Evolutionary conservation across 2,329 filamentous ascomycete species (phyloP), one percentile per base, ranked within the genome.

Genomic region (Penicillium glabrum): DNA sequence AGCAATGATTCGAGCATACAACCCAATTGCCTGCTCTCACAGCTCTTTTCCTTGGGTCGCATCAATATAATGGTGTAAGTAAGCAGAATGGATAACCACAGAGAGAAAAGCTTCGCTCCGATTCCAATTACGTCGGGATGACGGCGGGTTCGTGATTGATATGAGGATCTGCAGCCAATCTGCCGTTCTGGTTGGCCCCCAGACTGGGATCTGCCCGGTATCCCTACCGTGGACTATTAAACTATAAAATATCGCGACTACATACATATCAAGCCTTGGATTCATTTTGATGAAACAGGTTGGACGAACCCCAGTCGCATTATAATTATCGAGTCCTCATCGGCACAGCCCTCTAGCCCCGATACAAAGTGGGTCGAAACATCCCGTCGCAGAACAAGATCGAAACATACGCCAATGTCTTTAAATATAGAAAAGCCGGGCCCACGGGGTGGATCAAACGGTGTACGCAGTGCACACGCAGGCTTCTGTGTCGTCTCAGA

Each of bases 141-240:
- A 53, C 54, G 37, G 54, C 43, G 33, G 24, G 44, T 39, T 47
- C 45, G 13, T 45, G 27, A 44, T 47, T 54, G 45, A 55, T 23
- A 58, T 58, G 56, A 58, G 53, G 56, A 58, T 58, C 56, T 52
- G 55, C 56, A 58, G 19, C 13, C 14, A 33, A 49, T 43, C 45
- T 43, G 43, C 24, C 47, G n/a, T 24, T 19, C 16, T 49, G 19
- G 46, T 41, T 33, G 14, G 16, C 26, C 50, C 39, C 50, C 50
- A 52, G 41, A 46, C 50, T 44, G 43, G 39, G 48, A 51, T 51
- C 48, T 51, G 35, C 48, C 26, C 35, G 21, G 4, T 21, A 53
- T 46, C 39, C 49, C 39, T 51, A 45, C 33, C 47, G 35, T 50
- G 14, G 23, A 41, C 46, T 29, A 49, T 37, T 27, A 41, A 50